phyloP scores from a whole-genome alignment of 73 alveolate genomes.

The Paramecium octaurelia region DNA sequence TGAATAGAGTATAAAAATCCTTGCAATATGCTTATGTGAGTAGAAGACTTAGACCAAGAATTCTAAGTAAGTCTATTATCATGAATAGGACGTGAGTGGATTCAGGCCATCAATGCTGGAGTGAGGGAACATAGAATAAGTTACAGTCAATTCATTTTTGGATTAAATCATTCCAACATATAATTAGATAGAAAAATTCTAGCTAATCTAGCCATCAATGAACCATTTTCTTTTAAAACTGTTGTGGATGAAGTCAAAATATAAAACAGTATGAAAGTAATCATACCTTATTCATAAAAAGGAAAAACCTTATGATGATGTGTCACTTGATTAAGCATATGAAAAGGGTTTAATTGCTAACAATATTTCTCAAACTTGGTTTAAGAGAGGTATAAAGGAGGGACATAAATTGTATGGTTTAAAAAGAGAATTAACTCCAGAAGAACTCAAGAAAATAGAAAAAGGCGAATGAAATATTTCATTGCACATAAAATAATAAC shows the following conservation, averaged over 20 bases:
- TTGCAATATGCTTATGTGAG: conserved; percentile 75
- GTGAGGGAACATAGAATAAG: conserved; percentile 75
- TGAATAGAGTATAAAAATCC: conserved; percentile 74
- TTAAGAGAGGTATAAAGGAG: conserved; percentile 9
- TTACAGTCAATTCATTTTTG: conserved; percentile 75
- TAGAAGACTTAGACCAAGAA: conserved; percentile 79
- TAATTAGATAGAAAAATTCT: conserved; percentile 79
- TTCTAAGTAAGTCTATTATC: conserved; percentile 25
- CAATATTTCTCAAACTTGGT: background rate
- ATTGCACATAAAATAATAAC: background rate
- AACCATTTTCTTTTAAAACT: conserved; percentile 82
- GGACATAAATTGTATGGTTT: background rate
- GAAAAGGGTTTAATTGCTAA: conserved; percentile 31
- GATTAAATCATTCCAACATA: conserved; percentile 75
- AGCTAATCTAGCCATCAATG: conserved; percentile 77
- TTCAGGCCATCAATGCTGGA: conserved; percentile 76
- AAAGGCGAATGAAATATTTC: conserved; percentile 23
- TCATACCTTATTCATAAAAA: background rate
- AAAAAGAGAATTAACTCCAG: background rate
- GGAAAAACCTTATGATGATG: background rate
- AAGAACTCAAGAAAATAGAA: conserved; percentile 2
- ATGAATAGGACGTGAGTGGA: conserved; percentile 74
- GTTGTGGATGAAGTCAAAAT: conserved; percentile 77
- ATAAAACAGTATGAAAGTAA: conserved; percentile 53
- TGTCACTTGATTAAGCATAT: conserved; percentile 15